Base-by-base conservation (phyloP, 2,329 filamentous ascomycete genomes). In the Catunica adiposa region DNA sequence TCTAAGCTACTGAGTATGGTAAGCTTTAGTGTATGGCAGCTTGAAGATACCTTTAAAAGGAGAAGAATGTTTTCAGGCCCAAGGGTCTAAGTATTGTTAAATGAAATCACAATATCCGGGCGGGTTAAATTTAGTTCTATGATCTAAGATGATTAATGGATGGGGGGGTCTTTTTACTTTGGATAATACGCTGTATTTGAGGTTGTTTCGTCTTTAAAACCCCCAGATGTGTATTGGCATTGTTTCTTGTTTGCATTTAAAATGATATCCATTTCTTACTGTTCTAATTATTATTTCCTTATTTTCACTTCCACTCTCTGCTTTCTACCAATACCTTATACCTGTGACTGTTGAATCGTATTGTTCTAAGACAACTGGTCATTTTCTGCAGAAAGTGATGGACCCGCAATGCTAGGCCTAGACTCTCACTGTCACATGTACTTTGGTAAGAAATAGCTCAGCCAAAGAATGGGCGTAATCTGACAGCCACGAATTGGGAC, bases 1-100 rank as follows among this genome's bases (percentile, higher is more conserved):
- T 64, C 46, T 68, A 67, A 54, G 58, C n/a, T 31, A 9, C 26
- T 5, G 44, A 48, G 22, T 7, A 26, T 48, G 44, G 9, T 25
- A n/a, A 7, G 2, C 8, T 26, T 9, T 23, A 23, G 23, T 14
- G 8, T 7, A 15, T 14, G 23, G 5, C 2, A 29, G 44, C n/a
- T n/a, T n/a, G n/a, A n/a, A 23, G 37, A 8, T 11, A 11, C n/a
- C 37, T 38, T n/a, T 8, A 8, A 25, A 29, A 54, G n/a, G 7
- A 31, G 17, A 15, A 22, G 5, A 54, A 54, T n/a, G n/a, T n/a
- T n/a, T n/a, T n/a, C n/a, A 54, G 37, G 26, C 2, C 8, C 42
- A 2, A 8, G 2, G 9, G 14, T 11, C 3, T 14, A 23, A 26
- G 9, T 48, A 48, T 48, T 6, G 20, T 48, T n/a, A n/a, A n/a